Evolutionary conservation across 164 flowering plant genomes (phyloP), one percentile per base, ranked within the genome.

Genomic region (Annona squamosa): DNA sequence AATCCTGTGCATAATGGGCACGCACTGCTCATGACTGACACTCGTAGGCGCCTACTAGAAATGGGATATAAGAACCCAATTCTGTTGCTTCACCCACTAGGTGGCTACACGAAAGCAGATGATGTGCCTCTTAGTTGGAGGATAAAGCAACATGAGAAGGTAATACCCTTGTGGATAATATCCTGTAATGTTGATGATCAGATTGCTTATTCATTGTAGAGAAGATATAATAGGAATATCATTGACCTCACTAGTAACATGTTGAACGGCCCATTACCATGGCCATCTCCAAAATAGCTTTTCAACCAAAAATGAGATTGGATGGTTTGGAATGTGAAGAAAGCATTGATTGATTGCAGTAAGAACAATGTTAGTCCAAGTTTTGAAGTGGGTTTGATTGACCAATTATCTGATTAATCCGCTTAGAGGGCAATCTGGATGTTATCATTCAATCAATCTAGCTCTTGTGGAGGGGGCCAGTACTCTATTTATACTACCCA

Each of bases 1-100:
- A 92, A 91, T 77, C 98, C 98, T 18, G 94, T 92, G 12, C 98
- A 95, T 81, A 95, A 91, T 77, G 99, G 99, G n/a, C 99, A 95
- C 83, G 99, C 99, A 65, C 75, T 93, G 78, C 86, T 95, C 68
- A 93, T 95, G 98, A 91, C 95, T 65, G 97, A 93, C 75, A 95
- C 98, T 41, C 94, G 98, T n/a, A 83, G 83, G 18, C 79, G 90
- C 57, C 93, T 93, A 73, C 88, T 95, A 67, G 98, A 91, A 66
- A 95, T 89, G 98, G 98, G 98, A 3, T 91, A 93, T 81, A 86
- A 89, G 81, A 95, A 95, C 76, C 98, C 99, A n/a, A 77, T 93
- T 57, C 86, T 95, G 47, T 74, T 95, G 82, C 97, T 95, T 75
- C 96, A 95, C 77, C 99, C 99, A 0, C 78, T 95, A 78, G 99